A percentile compares a stretch with the other conserved stretches of the same genome.
Conservation (phyloP, 768 basidiomycete genomes). For the Omphalotus guepiniiformis region DNA sequence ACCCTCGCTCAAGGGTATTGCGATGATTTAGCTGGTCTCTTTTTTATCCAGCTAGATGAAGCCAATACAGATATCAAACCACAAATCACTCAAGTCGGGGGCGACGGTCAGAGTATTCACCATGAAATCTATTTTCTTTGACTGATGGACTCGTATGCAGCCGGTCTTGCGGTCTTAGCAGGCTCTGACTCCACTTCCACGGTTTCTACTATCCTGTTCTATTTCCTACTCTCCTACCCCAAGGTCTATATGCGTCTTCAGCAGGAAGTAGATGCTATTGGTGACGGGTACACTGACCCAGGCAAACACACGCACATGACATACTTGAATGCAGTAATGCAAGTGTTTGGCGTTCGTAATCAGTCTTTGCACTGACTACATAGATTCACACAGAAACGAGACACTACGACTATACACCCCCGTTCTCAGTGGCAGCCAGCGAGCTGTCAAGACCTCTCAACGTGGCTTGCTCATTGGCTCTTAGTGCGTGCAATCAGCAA, state of each 20-base stretch:
- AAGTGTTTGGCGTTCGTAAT: slow-evolving; percentile 10
- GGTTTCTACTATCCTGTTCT: slow-evolving; percentile 27
- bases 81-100: slow-evolving; percentile 38
- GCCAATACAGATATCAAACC: slow-evolving; percentile 9
- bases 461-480: neutral
- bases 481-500: neutral
- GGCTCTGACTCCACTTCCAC: slow-evolving; percentile 40
- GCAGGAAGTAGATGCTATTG: slow-evolving; percentile 28
- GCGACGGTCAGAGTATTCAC: slow-evolving; percentile 25
- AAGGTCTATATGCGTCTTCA: slow-evolving; percentile 27
- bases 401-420: slow-evolving; percentile 45
- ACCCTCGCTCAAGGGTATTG: too few species aligned
- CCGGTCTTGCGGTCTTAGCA: slow-evolving; percentile 38
- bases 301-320: slow-evolving; percentile 26
- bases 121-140: slow-evolving; percentile 9
- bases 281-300: slow-evolving; percentile 21
- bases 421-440: slow-evolving; percentile 43
- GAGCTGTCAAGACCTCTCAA: slow-evolving; percentile 28
- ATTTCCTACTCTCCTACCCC: slow-evolving; percentile 30
- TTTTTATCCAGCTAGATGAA: neutral
- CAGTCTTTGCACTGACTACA: neutral
- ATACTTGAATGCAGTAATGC: slow-evolving; percentile 35
- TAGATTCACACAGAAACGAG: slow-evolving; percentile 45
- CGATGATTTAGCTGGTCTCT: neutral
- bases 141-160: too few species aligned